Evolutionary conservation across 2,329 filamentous ascomycete species (phyloP), one percentile per base, ranked within the genome.

Genomic region (Trichoderma sp.): DNA sequence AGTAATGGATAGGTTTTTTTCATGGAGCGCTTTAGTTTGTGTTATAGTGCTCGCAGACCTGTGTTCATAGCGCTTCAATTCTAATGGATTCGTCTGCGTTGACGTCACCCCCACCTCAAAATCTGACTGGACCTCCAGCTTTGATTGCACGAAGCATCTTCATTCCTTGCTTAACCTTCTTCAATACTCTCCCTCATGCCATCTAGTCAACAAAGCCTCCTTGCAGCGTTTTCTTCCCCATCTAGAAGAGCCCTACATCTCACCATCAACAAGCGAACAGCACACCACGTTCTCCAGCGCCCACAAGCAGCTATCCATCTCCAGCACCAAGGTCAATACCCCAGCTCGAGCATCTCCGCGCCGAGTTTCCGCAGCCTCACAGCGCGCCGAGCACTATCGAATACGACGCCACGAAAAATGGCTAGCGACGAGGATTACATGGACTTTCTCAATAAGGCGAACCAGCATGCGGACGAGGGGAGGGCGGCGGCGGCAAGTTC

Each of bases 371-470:
- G n/a, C 37, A 27, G 13, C 32, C 4, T n/a, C 34, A 67, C 48
- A 9, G 59, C 64, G 34, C 58, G 12, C 1, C 70, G 72, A 71
- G 50, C 53, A 61, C 70, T 76, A 42, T 72, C 71, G 52, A 73
- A 65, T 48, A 72, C 72, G 27, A 59, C 48, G 64, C 13, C 68
- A 37, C 65, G 72, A 22, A 82, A 67, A 17, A 92, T 92, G 90
- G 87, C 89, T 8, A 90, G 89, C 64, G 93, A 97, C 83, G 88
- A 91, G 70, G 90, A 91, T 70, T 97, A 97, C 83, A 87, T 89
- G 79, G 84, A 90, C 69, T 97, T 97, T 77, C 84, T 97, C 67
- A 86, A 95, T 77, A 95, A 95, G 82, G 92, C 93, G 64, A 97
- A 97, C 81, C 83, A 89, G 74, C 90, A 93, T 76, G 89, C 91